Evolutionary conservation across 371 early-diverging fungal genomes (phyloP).

Genomic region (Saksenaea oblongispora): DNA sequence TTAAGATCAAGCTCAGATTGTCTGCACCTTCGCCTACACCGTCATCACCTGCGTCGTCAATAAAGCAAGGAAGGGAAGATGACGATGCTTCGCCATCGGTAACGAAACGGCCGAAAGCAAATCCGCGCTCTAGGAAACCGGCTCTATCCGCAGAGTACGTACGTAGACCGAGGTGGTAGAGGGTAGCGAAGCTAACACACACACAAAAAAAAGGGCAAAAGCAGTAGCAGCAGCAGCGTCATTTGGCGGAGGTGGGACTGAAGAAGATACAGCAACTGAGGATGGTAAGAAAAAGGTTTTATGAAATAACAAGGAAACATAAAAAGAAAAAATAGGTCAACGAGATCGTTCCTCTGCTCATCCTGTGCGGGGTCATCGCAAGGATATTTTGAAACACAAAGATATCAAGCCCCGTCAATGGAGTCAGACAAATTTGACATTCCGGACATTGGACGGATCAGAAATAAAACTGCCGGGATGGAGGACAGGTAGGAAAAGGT

Average conservation of each 20-base stretch:
- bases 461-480: conserved; percentile 27
- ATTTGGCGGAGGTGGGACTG: not conserved
- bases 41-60: not conserved
- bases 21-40: not conserved
- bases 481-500: conserved; percentile 27
- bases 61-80: not conserved
- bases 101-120: not conserved
- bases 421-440: conserved; percentile 27
- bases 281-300: not conserved
- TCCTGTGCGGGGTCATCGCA: conserved; percentile 7
- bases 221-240: not conserved
- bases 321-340: not conserved
- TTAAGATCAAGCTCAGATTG: not conserved
- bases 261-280: not conserved
- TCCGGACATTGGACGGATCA: conserved; percentile 38
- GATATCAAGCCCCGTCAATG: conserved; percentile 38
- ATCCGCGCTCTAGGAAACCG: not conserved
- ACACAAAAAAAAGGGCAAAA: not conserved
- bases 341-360: not conserved
- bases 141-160: conserved; percentile 2
- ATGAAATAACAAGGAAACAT: not conserved
- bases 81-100: not conserved
- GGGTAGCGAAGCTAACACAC: not conserved
- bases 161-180: not conserved
- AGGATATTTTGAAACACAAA: conserved; percentile 38